phyloP scores from a whole-genome alignment of 192 early-diverging fungal species.

The Rhizophagus clarus region DNA sequence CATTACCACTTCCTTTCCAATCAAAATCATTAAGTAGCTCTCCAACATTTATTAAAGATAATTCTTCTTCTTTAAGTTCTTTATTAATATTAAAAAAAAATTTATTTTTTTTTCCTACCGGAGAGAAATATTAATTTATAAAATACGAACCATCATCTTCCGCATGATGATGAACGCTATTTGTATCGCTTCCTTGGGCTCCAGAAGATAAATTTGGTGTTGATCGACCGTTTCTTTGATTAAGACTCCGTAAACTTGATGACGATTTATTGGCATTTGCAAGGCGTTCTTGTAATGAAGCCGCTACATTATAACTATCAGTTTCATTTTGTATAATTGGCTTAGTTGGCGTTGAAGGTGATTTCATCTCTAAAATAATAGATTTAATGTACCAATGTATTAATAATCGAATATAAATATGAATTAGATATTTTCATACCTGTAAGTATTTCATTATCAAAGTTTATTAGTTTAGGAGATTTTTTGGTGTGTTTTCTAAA shows the following conservation, averaged over 20 bases:
- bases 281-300: conserved; percentile 8
- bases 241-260: conserved; percentile 5
- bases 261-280: conserved; percentile 13
- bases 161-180: conserved; percentile 24
- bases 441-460: conserved; percentile 42
- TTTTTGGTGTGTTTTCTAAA: conserved; percentile 44
- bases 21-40: conserved; percentile 84
- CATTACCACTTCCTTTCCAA: conserved; percentile 86
- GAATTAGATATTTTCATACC: conserved; percentile 10
- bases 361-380: conserved; percentile 31
- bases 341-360: conserved; percentile 24
- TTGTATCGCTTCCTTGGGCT: neutral
- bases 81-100: conserved; percentile 10
- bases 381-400: neutral
- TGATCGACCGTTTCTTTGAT: conserved; percentile 17
- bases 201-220: neutral
- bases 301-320: conserved; percentile 5
- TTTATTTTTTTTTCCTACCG: conserved; percentile 20
- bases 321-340: neutral
- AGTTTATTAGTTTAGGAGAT: conserved; percentile 51
- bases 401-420: neutral
- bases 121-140: neutral
- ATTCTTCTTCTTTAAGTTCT: conserved; percentile 52
- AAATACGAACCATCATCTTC: conserved; percentile 24
- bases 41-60: conserved; percentile 74